Percentiles rank a stretch among this genome's conserved stretches.
Evolutionary conservation across 352 stramenopile genomes (phyloP).

Genomic region (Phytophthora sp.): DNA sequence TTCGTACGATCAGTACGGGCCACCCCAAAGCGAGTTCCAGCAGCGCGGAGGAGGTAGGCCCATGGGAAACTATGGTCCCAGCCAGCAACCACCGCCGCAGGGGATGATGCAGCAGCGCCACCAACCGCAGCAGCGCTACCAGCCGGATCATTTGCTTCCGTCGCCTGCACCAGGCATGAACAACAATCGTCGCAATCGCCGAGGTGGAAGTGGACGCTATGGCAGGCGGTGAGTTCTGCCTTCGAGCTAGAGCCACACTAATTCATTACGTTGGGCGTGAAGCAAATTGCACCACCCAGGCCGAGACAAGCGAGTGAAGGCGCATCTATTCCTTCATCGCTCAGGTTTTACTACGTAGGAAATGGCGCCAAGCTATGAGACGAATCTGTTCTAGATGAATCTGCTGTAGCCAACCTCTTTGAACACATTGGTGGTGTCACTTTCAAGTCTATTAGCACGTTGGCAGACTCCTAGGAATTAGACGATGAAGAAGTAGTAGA

Average conservation of each 20-base stretch:
- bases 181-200: slow-evolving; percentile 39
- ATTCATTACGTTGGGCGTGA: neutral
- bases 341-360: slow-evolving; percentile 6
- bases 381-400: neutral
- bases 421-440: slow-evolving; percentile 2
- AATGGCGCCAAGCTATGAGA: neutral
- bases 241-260: neutral
- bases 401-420: slow-evolving; percentile 4
- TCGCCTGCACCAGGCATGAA: slow-evolving; percentile 25
- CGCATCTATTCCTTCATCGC: slow-evolving; percentile 7
- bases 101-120: slow-evolving; percentile 26
- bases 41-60: slow-evolving; percentile 28
- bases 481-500: neutral
- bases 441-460: slow-evolving; percentile 3
- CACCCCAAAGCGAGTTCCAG: slow-evolving; percentile 41
- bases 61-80: slow-evolving; percentile 27
- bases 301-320: slow-evolving; percentile 3
- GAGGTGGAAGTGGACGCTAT: slow-evolving; percentile 36
- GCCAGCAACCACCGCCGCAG: slow-evolving; percentile 28
- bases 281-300: neutral
- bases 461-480: no score
- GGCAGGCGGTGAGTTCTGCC: slow-evolving; percentile 25
- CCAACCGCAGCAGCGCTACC: slow-evolving; percentile 26
- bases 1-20: slow-evolving; percentile 36
- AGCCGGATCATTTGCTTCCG: slow-evolving; percentile 35